phyloP scores from a whole-genome alignment of 805 yeast species.

The Candida taoyuanica region DNA sequence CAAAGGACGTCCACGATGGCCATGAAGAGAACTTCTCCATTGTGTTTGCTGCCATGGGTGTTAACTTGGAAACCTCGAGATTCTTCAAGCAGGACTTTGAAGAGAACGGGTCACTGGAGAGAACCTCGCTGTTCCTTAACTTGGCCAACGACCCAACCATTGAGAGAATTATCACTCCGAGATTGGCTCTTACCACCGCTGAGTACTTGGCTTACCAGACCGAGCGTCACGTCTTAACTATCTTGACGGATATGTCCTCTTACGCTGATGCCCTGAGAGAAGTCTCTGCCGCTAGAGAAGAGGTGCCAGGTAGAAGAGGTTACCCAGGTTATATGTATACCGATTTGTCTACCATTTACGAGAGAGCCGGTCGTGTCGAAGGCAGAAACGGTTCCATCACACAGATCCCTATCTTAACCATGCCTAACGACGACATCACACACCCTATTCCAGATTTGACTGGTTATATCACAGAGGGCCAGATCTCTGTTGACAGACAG shows the following conservation, averaged over 20 bases:
- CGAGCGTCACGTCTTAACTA: slow-evolving; percentile 97
- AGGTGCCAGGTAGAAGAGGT: slow-evolving; percentile 99
- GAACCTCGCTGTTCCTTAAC: slow-evolving; percentile 94
- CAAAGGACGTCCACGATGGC: slow-evolving; percentile 99
- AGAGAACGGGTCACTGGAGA: slow-evolving; percentile 97
- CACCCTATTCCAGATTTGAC: slow-evolving; percentile 99
- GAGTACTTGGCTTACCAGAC: slow-evolving; percentile 99
- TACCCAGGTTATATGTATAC: slow-evolving; percentile 99
- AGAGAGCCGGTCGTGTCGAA: slow-evolving; percentile 99
- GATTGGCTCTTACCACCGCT: slow-evolving; percentile 97
- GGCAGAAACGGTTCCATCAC: slow-evolving; percentile 99
- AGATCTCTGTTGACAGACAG: slow-evolving; percentile 95
- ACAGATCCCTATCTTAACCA: slow-evolving; percentile 96
- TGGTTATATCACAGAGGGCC: slow-evolving; percentile 99
- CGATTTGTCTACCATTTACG: slow-evolving; percentile 97
- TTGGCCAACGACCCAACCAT: slow-evolving; percentile 99
- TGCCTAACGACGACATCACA: slow-evolving; percentile 99
- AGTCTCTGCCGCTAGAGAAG: slow-evolving; percentile 99
- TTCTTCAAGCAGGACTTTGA: slow-evolving; percentile 99
- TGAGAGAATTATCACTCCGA: slow-evolving; percentile 98
- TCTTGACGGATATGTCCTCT: slow-evolving; percentile 99
- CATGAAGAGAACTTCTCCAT: slow-evolving; percentile 99
- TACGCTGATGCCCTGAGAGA: slow-evolving; percentile 99
- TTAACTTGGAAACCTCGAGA: slow-evolving; percentile 95
- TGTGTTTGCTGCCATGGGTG: slow-evolving; percentile 99